A percentile compares a stretch with the other conserved stretches of the same genome.
Evolutionary conservation across 1,139 yeast species (phyloP).

Genomic region (Groenewaldozyma auringiensis): DNA sequence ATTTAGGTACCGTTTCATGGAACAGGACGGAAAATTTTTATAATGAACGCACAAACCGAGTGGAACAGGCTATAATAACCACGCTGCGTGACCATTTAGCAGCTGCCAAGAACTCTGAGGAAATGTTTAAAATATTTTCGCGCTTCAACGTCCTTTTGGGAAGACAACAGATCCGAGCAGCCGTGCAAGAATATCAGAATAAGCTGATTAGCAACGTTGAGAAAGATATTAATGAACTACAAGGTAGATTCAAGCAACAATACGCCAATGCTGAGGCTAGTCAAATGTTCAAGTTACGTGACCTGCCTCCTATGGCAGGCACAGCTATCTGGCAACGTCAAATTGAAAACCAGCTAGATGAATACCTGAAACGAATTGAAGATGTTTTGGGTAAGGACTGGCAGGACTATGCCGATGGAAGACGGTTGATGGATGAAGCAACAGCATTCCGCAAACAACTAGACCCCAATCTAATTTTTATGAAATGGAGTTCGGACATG

Average conservation of each 20-base stretch:
- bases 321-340: slow-evolving; percentile 46
- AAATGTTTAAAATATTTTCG: slow-evolving; percentile 46
- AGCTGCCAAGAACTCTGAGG: slow-evolving; percentile 37
- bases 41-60: slow-evolving; percentile 35
- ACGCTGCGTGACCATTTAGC: slow-evolving; percentile 37
- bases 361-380: slow-evolving; percentile 39
- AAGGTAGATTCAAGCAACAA: slow-evolving; percentile 34
- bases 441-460: slow-evolving; percentile 39
- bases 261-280: slow-evolving; percentile 31
- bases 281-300: slow-evolving; percentile 34
- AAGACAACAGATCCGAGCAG: slow-evolving; percentile 46
- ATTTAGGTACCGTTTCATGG: slow-evolving; percentile 36
- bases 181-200: slow-evolving; percentile 50
- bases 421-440: slow-evolving; percentile 48
- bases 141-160: slow-evolving; percentile 41
- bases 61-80: slow-evolving; percentile 41
- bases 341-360: slow-evolving; percentile 37
- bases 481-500: slow-evolving; percentile 40
- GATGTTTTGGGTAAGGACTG: slow-evolving; percentile 64
- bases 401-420: slow-evolving; percentile 69
- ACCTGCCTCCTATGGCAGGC: slow-evolving; percentile 43
- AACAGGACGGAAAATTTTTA: slow-evolving; percentile 35
- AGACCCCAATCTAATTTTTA: slow-evolving; percentile 38
- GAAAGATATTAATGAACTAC: slow-evolving; percentile 38
- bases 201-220: slow-evolving; percentile 43